phyloP scores from a whole-genome alignment of 495 filamentous ascomycete species.

The Letharia columbiana region DNA sequence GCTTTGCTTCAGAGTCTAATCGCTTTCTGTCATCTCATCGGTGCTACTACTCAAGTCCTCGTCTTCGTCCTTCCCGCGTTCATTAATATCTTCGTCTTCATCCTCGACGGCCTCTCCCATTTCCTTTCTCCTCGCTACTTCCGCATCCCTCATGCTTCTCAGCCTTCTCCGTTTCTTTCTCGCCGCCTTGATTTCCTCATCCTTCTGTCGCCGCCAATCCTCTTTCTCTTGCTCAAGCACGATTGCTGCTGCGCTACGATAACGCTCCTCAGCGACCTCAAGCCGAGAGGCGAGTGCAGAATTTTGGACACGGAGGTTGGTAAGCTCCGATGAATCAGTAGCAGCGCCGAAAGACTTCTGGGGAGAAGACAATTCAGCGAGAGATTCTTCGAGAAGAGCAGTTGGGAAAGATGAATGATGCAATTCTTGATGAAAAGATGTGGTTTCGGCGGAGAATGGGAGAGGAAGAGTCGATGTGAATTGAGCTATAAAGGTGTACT shows the following conservation, averaged over 20 bases:
- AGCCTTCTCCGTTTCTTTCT: slow-evolving; percentile 31
- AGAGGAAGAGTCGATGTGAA: slow-evolving; percentile 33
- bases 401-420: slow-evolving; percentile 45
- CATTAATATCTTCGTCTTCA: slow-evolving; percentile 17
- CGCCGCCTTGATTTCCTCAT: slow-evolving; percentile 30
- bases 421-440: slow-evolving; percentile 43
- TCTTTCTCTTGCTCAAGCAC: slow-evolving; percentile 28
- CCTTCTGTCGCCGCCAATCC: slow-evolving; percentile 31
- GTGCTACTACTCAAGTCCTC: slow-evolving; percentile 25
- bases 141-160: slow-evolving; percentile 21
- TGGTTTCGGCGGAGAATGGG: slow-evolving; percentile 18
- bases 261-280: slow-evolving; percentile 8
- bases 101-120: slow-evolving; percentile 23
- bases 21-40: slow-evolving; percentile 25
- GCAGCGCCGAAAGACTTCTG: background rate
- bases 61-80: slow-evolving; percentile 20
- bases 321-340: slow-evolving; percentile 15
- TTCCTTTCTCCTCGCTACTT: slow-evolving; percentile 22
- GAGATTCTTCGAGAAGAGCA: slow-evolving; percentile 46
- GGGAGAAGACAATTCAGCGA: slow-evolving; percentile 41
- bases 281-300: slow-evolving; percentile 17
- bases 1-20: slow-evolving; percentile 1
- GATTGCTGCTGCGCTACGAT: slow-evolving; percentile 14
- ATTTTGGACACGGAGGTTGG: slow-evolving; percentile 20
- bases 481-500: slow-evolving; percentile 62